A percentile compares a stretch with the other conserved stretches of the same genome.
Evolutionary conservation across 116 monocot genomes (phyloP).

Genomic region (Trichopus zeylanicus): DNA sequence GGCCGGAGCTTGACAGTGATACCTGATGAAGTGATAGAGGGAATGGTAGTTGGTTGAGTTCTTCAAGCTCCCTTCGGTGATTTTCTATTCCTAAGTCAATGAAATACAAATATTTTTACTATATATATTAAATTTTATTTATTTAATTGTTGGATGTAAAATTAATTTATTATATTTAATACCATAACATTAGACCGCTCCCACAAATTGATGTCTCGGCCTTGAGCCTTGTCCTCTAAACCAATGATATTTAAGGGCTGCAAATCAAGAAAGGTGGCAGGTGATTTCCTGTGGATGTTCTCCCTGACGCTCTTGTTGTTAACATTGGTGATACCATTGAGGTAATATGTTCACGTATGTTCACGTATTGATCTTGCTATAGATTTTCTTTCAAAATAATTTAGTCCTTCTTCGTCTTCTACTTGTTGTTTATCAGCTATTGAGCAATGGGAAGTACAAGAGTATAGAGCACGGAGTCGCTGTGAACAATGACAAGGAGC

Average conservation of each 20-base stretch:
- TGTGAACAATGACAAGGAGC: constrained; percentile 1
- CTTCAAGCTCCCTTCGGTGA: constrained; percentile 1
- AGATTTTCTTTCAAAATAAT: too few species aligned
- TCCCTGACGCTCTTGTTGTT: constrained; percentile 32
- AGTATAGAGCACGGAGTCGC: constrained; percentile 24
- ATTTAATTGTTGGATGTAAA: too few species aligned
- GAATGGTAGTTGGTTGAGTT: neutral
- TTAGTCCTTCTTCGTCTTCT: neutral
- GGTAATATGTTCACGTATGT: constrained; percentile 22
- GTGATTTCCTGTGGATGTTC: constrained; percentile 16
- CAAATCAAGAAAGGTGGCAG: too few species aligned
- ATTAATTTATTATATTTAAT: too few species aligned
- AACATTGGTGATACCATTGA: constrained; percentile 44
- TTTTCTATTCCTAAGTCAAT: too few species aligned
- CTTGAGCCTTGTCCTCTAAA: constrained; percentile 24
- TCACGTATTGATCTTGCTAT: neutral
- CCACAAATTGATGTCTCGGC: constrained; percentile 29
- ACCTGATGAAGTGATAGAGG: neutral
- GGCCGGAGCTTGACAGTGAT: too few species aligned
- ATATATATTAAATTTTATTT: too few species aligned
- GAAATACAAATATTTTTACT: constrained; percentile 10
- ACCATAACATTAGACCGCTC: too few species aligned
- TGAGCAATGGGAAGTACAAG: constrained; percentile 21
- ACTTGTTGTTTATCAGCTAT: constrained; percentile 9
- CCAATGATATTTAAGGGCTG: too few species aligned